Conservation (phyloP, 176 grass and related monocot species). For the Microstegium vimineum region DNA sequence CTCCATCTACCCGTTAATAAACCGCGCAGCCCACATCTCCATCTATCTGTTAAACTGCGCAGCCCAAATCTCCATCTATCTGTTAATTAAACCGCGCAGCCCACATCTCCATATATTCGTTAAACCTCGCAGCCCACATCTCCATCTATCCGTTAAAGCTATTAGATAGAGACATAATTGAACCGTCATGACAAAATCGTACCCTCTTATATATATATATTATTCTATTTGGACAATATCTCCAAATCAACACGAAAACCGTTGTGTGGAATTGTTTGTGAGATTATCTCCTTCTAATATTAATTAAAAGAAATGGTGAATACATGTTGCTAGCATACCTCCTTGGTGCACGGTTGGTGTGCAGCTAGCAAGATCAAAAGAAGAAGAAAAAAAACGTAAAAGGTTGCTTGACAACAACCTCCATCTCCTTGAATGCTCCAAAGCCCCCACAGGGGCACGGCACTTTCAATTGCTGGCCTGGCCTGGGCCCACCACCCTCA, state of each 20-base stretch:
- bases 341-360: neutral
- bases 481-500: neutral
- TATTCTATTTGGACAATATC: too few species aligned
- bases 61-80: neutral
- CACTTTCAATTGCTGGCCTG: neutral
- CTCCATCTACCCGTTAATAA: too few species aligned
- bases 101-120: too few species aligned
- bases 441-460: neutral
- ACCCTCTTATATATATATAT: neutral
- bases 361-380: neutral
- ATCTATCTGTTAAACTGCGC: neutral
- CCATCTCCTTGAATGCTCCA: neutral
- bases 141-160: neutral
- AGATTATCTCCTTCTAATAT: too few species aligned
- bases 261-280: neutral
- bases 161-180: neutral
- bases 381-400: neutral
- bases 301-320: too few species aligned
- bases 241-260: too few species aligned
- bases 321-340: neutral
- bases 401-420: neutral
- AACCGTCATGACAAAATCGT: neutral
- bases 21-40: neutral
- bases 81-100: too few species aligned
- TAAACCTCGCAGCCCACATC: too few species aligned